Evolutionary conservation across 2,329 filamentous ascomycete species (phyloP).

Genomic region (Blastomyces parvus): DNA sequence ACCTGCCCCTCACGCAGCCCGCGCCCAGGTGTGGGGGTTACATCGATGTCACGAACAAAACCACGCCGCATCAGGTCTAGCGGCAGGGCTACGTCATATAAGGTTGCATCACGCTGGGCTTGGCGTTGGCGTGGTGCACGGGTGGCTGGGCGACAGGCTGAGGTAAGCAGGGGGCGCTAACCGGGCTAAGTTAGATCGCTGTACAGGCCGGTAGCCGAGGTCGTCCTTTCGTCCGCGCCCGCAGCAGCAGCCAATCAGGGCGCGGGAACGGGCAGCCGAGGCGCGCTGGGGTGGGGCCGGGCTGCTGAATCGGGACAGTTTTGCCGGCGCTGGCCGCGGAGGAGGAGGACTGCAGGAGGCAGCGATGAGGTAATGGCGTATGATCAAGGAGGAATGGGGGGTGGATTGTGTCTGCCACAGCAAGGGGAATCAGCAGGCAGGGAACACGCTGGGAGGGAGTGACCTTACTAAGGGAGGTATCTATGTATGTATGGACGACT

Average conservation of each 20-base stretch:
- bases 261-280: not conserved
- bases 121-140: not conserved
- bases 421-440: too few species aligned
- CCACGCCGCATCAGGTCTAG: not conserved
- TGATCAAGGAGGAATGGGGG: not conserved
- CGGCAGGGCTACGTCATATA: not conserved
- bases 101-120: constrained; percentile 1
- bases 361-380: too few species aligned
- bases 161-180: not conserved
- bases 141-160: not conserved
- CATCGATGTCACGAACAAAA: not conserved
- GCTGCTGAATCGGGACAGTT: not conserved
- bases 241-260: not conserved
- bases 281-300: not conserved
- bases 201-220: not conserved
- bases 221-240: constrained; percentile 1
- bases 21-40: not conserved
- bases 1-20: too few species aligned
- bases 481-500: too few species aligned
- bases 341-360: not conserved
- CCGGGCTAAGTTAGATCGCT: too few species aligned
- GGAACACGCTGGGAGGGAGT: too few species aligned
- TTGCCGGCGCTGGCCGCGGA: not conserved
- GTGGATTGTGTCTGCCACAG: not conserved
- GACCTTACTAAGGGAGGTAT: too few species aligned